Evolutionary conservation across 1,139 yeast genomes (phyloP).

Genomic region (Yamadazyma friedrichii): DNA sequence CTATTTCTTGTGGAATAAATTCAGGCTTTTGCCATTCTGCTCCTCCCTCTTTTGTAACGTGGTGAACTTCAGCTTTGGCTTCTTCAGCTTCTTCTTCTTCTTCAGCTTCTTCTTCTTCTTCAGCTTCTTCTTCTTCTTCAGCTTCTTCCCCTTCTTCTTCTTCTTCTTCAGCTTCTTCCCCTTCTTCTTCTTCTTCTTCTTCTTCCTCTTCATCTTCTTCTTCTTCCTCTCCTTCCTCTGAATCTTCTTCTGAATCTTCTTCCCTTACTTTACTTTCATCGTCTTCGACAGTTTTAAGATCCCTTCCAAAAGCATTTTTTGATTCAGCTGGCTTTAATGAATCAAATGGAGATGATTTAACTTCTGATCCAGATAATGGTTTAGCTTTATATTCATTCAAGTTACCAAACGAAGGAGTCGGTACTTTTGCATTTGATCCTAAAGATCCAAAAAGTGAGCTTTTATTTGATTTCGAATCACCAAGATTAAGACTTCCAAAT

Average conservation of each 20-base stretch:
- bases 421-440: background rate
- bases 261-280: background rate
- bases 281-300: too few relatives aligned
- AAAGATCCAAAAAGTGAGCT: conserved; percentile 1
- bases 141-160: too few relatives aligned
- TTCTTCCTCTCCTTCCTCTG: conserved; percentile 6
- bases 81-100: too few relatives aligned
- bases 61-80: too few relatives aligned
- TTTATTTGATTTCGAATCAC: conserved; percentile 1
- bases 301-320: background rate
- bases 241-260: conserved; percentile 3
- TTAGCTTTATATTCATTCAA: background rate
- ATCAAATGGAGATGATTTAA: too few relatives aligned
- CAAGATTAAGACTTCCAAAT: conserved; percentile 2
- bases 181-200: background rate
- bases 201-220: conserved; percentile 7
- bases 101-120: too few relatives aligned
- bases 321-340: too few relatives aligned
- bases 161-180: background rate
- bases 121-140: too few relatives aligned
- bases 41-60: too few relatives aligned
- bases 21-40: background rate
- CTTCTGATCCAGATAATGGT: conserved; percentile 1
- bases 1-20: conserved; percentile 1
- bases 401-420: conserved; percentile 1